Evolutionary conservation across 2,329 filamentous ascomycete species (phyloP).

Genomic region (Monilinia fructigena): DNA sequence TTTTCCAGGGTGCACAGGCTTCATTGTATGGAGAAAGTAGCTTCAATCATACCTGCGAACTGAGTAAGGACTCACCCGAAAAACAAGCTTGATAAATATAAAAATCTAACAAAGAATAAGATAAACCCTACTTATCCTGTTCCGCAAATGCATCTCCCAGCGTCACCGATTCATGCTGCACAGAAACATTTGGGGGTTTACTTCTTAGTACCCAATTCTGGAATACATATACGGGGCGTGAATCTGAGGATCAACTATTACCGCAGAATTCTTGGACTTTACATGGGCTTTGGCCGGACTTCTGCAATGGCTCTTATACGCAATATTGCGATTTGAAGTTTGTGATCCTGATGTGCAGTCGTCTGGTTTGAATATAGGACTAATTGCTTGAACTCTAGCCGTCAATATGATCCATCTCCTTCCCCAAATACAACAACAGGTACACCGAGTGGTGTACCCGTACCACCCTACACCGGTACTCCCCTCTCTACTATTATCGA

Average conservation of each 20-base stretch:
- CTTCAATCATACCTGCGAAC: conserved; percentile 35
- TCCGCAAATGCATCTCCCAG: conserved; percentile 46
- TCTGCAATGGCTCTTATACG: conserved; percentile 57
- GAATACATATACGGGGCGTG: conserved; percentile 61
- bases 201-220: conserved; percentile 64
- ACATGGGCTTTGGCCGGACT: conserved; percentile 44
- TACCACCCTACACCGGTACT: conserved; percentile 58
- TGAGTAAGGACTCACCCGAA: conserved; percentile 26
- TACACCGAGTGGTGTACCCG: conserved; percentile 48
- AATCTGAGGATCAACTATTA: conserved; percentile 56
- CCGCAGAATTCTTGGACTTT: conserved; percentile 58
- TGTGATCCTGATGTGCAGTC: not conserved
- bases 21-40: conserved; percentile 35
- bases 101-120: conserved; percentile 24
- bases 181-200: conserved; percentile 63
- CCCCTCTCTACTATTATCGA: conserved; percentile 58
- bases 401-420: conserved; percentile 63
- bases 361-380: not conserved
- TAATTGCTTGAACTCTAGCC: conserved; percentile 36
- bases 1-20: conserved; percentile 21
- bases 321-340: conserved; percentile 63
- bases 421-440: conserved; percentile 63
- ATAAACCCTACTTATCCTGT: conserved; percentile 48
- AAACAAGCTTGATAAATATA: not conserved
- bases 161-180: conserved; percentile 60